Evolutionary conservation across 163 green algal genomes (phyloP).

Genomic region (Prototheca stagnorum): DNA sequence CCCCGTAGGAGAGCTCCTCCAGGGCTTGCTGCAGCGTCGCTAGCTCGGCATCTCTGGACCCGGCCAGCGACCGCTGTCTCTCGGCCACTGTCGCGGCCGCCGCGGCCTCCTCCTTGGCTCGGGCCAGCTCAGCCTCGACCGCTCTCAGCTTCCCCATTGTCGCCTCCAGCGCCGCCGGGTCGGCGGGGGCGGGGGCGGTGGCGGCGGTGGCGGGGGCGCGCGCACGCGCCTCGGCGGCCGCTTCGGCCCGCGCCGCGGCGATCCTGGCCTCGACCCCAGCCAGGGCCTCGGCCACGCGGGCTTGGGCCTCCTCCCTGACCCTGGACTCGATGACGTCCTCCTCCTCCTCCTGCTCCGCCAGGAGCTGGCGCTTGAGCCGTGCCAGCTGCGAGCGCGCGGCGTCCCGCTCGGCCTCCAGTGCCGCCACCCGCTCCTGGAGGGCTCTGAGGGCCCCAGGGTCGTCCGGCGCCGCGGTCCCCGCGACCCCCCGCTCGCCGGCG

Average conservation of each 20-base stretch:
- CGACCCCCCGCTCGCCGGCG: not conserved
- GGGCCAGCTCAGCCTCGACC: too few relatives aligned
- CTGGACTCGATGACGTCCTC: conserved; percentile 50
- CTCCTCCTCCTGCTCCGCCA: conserved; percentile 47
- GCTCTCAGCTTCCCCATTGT: too few relatives aligned
- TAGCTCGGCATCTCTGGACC: conserved; percentile 46
- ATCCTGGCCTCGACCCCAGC: too few relatives aligned
- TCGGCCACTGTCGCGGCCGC: too few relatives aligned
- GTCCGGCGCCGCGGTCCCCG: too few relatives aligned
- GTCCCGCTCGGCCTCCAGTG: conserved; percentile 8
- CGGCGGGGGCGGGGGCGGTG: conserved; percentile 27
- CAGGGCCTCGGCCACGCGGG: conserved; percentile 4
- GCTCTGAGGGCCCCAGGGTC: not conserved
- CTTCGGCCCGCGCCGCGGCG: conserved; percentile 2
- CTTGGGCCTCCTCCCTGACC: conserved; percentile 26
- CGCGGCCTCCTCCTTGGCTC: too few relatives aligned
- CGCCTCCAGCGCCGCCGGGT: conserved; percentile 33
- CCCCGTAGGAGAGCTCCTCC: conserved; percentile 60
- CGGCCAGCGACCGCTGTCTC: too few relatives aligned
- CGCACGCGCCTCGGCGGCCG: not conserved
- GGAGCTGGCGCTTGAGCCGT: conserved; percentile 57
- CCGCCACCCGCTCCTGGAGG: not conserved
- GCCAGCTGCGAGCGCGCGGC: conserved; percentile 10
- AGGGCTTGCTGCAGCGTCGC: conserved; percentile 52
- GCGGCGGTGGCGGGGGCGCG: conserved; percentile 3